Base-by-base conservation (phyloP, 306 rosid genomes). In the Crotalaria pallida region DNA sequence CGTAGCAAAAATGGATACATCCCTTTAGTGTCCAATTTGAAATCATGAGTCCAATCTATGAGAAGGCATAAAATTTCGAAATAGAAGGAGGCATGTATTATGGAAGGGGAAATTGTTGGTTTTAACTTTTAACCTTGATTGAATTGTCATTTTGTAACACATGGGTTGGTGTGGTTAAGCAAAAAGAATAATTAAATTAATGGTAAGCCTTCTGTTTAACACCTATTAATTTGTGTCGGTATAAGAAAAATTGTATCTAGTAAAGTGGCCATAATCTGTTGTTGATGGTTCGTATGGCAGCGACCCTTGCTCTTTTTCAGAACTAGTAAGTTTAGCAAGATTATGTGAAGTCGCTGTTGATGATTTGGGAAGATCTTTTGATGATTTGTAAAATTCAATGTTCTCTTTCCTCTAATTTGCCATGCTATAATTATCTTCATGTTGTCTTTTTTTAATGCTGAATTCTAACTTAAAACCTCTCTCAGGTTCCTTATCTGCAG, bases 401-500 rank as follows among this genome's bases (percentile, higher is more conserved):
- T 26, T 44, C 44, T 49, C 48, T 58, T 21, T 41, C 44, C 45
- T 2, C 22, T 6, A 16, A 58, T 55, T 68, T 55, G 10, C 56
- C 41, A 24, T 55, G 50, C 45, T 41, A 26, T 55, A 26, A 6
- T 50, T 15, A 24, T 33, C 48, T 65, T 63, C 26, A 45, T 17
- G 38, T 27, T 38, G 51, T 29, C 44, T 36, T 50, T 51, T 52
- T 67, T 56, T 19, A 44, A 55, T 53, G 65, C 24, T 71, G 19
- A 55, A 47, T 62, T 23, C 22, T 47, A 34, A 50, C 18, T 53
- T 63, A 19, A 61, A 75, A 40, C 62, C 56, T 48, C 59, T 73
- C 61, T 60, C 88, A 95, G 99, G 86, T 89, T 75, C 97, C 97
- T 17, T 95, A 95, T 75, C n/a, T 88, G 76, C 97, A 95, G 96